Base-by-base conservation (phyloP, 2,329 filamentous ascomycete species). In the Aspergillus brasiliensis region DNA sequence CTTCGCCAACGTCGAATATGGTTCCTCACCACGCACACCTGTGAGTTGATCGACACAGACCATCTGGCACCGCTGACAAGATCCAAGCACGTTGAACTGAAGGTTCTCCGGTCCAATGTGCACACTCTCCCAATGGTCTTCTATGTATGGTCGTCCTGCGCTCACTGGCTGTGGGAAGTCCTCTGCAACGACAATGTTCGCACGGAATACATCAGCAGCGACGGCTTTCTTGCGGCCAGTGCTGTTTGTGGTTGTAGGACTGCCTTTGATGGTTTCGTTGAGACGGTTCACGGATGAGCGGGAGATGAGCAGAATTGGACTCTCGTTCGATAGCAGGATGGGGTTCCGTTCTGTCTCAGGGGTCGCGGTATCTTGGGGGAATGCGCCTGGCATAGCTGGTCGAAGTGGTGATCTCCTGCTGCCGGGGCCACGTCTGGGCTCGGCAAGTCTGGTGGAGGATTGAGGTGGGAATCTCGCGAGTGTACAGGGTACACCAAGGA, bases 41-140 rank as follows among this genome's bases (percentile, higher is more conserved):
- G 89, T 97, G 49, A 87, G 81, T 74, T 97, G 95, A 70, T 99
- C 88, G 48, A 98, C 86, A 72, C 94, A 97, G 8, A 99, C 89
- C 93, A 99, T 98, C 74, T 97, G 92, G 68, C 95, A 99, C 60
- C 95, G 82, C 61, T 92, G 86, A 70, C 95, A 99, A 3, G 90
- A 86, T 0, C 93, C 94, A 4, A 98, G 78, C 69, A 96, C 86
- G 62, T 89, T 70, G 21, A 82, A 74, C 1, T 56, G 66, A 25
- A 74, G 42, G 17, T 71, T 59, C 1, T 65, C 62, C 0, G 68
- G 61, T 0, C 89, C 90, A 59, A 97, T 89, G 8, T 78, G 81
- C 42, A 97, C 69, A 15, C 77, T 81, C 11, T 79, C 80, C 94
- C 94, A 98, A 5, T 79, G 74, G 66, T 98, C 95, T 77, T 98